phyloP scores from a whole-genome alignment of 495 filamentous ascomycete genomes.

The Daldinia grandis region DNA sequence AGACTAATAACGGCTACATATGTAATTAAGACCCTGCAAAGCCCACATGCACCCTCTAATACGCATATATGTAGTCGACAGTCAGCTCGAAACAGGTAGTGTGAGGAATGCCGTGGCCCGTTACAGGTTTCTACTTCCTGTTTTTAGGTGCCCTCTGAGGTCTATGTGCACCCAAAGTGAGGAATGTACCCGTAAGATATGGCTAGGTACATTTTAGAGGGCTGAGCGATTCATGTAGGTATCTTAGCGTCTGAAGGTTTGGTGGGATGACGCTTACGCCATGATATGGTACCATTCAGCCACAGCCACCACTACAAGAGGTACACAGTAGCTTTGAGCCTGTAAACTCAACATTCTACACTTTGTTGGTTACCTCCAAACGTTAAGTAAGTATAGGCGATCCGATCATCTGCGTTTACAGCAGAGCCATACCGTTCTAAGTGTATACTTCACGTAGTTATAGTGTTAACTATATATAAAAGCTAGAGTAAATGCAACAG shows the following conservation, averaged over 20 bases:
- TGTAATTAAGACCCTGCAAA: constrained; percentile 33
- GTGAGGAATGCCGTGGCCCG: constrained; percentile 29
- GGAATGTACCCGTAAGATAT: neutral
- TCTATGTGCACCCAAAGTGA: constrained; percentile 1
- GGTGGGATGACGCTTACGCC: neutral
- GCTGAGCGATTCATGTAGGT: neutral
- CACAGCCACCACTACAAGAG: neutral
- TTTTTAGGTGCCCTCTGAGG: neutral
- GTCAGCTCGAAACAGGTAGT: constrained; percentile 21
- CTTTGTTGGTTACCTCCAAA: constrained; percentile 20
- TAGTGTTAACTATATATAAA: neutral
- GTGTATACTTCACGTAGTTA: neutral
- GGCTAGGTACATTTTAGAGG: neutral
- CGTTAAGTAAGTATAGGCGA: neutral
- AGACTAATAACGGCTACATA: constrained; percentile 16
- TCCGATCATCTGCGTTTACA: neutral
- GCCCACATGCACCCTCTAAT: constrained; percentile 7
- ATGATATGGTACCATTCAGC: neutral
- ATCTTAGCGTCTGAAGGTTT: neutral
- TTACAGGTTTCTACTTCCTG: constrained; percentile 14
- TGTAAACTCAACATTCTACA: neutral
- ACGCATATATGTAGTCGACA: constrained; percentile 14
- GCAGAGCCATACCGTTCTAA: neutral
- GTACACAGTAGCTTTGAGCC: neutral
- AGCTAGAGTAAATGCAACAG: neutral